A percentile compares a stretch with the other conserved stretches of the same genome.
phyloP scores from a whole-genome alignment of 192 early-diverging fungal genomes.

The Jimgerdemannia lactiflua region DNA sequence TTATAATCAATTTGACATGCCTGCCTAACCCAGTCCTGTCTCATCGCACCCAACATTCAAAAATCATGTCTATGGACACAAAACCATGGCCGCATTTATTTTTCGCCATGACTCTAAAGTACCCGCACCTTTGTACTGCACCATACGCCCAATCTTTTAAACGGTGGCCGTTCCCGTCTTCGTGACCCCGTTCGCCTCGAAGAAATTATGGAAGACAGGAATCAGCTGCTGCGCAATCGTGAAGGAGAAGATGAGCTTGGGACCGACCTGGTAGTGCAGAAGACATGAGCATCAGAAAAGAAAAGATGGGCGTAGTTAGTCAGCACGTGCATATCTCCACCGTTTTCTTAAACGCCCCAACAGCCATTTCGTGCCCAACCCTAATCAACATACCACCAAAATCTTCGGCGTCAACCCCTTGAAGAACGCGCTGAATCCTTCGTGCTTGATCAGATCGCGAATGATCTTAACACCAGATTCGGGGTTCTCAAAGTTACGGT shows the following conservation, averaged over 20 bases:
- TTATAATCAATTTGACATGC: no score
- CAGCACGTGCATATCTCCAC: background rate
- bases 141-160: no score
- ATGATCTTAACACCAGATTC: constrained; percentile 88
- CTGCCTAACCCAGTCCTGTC: no score
- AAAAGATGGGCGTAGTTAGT: constrained; percentile 21
- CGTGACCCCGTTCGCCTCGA: constrained; percentile 42
- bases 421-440: constrained; percentile 93
- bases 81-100: no score
- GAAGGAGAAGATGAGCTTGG: constrained; percentile 98
- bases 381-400: constrained; percentile 49
- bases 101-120: no score
- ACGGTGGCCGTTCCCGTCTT: constrained; percentile 15
- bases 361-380: background rate
- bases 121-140: no score
- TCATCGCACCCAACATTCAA: no score
- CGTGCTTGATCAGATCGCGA: constrained; percentile 84
- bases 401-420: constrained; percentile 92
- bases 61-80: no score
- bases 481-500: constrained; percentile 82
- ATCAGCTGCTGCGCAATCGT: constrained; percentile 96
- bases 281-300: constrained; percentile 35
- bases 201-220: constrained; percentile 62
- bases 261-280: constrained; percentile 51
- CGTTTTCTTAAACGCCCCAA: background rate